Base-by-base conservation (phyloP, 75 land plant genomes). In the Adiantum capillusveneris region DNA sequence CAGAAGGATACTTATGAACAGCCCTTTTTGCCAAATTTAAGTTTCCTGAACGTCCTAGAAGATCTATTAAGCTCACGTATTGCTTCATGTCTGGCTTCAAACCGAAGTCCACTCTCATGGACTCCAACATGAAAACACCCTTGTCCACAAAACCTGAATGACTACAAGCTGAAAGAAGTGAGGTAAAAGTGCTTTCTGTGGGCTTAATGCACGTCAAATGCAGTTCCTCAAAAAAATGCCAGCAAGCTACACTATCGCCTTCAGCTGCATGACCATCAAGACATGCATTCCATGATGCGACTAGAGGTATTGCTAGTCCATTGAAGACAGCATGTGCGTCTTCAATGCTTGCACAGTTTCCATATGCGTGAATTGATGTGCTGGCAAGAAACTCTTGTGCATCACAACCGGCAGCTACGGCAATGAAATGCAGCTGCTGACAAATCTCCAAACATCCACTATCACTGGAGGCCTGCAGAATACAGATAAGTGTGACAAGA, bases 361-460 rank as follows among this genome's bases (percentile, higher is more conserved):
- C 69, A 65, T 70, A 70, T 57, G 65, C 43, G 37, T 49, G 31
- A 29, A 65, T 57, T 44, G 65, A 70, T n/a, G 53, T 20, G 59
- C 59, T 70, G 14, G 26, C 61, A 6, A 70, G 29, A 37, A 53
- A 48, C 25, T 2, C 51, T 7, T 65, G 48, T 21, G 29, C 43
- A 37, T 56, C 69, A 42, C 36, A 57, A 39, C 70, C 73, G 31
- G 67, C 68, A 55, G 28, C 34, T 6, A 53, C 46, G 45, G 66
- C 36, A 9, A 52, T n/a, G 31, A 54, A 31, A 65, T 70, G 73
- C 12, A 65, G 36, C 29, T 70, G 55, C 43, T 18, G 19, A 34
- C 70, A 69, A 34, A 41, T 69, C 29, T 70, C 61, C 69, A 70
- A 46, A 56, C 48, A 69, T 25, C 21, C 42, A 19, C 49, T 27